Evolutionary conservation across 2,329 filamentous ascomycete genomes (phyloP).

Genomic region (Cryphonectria parasitica): DNA sequence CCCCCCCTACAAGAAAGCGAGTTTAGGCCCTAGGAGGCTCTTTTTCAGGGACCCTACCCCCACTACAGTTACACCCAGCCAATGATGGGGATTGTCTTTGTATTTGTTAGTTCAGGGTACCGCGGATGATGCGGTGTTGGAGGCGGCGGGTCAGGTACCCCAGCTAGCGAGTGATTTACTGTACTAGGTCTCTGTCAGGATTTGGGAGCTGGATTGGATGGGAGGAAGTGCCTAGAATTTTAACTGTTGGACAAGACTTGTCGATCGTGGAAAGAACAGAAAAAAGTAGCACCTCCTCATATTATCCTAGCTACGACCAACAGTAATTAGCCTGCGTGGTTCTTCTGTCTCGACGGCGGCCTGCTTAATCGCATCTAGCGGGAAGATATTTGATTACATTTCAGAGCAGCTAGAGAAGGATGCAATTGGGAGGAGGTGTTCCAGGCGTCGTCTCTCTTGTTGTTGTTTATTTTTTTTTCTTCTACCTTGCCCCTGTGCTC

Average conservation of each 20-base stretch:
- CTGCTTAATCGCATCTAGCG: neutral
- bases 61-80: neutral
- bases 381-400: neutral
- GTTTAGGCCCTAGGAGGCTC: slow-evolving; percentile 1
- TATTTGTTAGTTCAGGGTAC: neutral
- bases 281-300: too few relatives aligned
- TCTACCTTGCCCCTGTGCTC: too few relatives aligned
- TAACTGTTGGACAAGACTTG: neutral
- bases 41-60: neutral
- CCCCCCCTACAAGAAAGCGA: neutral
- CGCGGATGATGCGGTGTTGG: neutral
- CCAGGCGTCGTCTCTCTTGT: too few relatives aligned
- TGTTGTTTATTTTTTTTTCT: too few relatives aligned
- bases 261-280: neutral
- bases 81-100: slow-evolving; percentile 2
- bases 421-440: too few relatives aligned
- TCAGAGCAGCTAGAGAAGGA: too few relatives aligned
- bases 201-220: too few relatives aligned
- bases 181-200: neutral
- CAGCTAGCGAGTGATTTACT: slow-evolving; percentile 4
- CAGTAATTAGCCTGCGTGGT: neutral
- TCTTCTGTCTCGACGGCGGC: neutral
- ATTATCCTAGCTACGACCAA: too few relatives aligned
- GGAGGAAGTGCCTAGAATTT: neutral
- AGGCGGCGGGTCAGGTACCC: neutral